Evolutionary conservation across 2,329 filamentous ascomycete species (phyloP).

Genomic region (Trichoderma arundinaceum): DNA sequence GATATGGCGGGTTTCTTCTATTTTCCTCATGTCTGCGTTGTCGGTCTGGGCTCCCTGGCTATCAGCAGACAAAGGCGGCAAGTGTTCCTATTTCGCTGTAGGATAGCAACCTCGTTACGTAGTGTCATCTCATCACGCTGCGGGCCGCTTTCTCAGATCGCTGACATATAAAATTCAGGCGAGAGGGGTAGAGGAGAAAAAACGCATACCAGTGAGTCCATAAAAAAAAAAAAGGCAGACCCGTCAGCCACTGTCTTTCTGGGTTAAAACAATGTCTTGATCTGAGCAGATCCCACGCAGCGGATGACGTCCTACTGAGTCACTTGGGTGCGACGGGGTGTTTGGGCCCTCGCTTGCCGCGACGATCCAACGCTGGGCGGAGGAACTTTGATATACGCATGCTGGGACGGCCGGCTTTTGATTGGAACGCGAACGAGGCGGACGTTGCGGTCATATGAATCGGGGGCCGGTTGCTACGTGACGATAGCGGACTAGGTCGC

Average conservation of each 20-base stretch:
- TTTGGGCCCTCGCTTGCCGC: not conserved
- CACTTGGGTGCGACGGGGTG: not conserved
- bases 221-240: not conserved
- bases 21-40: not conserved
- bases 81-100: not conserved
- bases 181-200: not conserved
- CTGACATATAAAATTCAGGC: not conserved
- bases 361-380: slow-evolving; percentile 23
- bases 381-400: not conserved
- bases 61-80: slow-evolving; percentile 14
- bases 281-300: not conserved
- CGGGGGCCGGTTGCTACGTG: not conserved
- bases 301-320: slow-evolving; percentile 15
- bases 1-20: not conserved
- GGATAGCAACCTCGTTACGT: slow-evolving; percentile 19
- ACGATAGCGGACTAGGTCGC: not conserved
- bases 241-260: not conserved
- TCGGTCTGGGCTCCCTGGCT: not conserved
- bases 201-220: not conserved
- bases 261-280: not conserved
- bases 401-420: not conserved
- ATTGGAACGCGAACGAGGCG: slow-evolving; percentile 1
- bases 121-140: slow-evolving; percentile 20
- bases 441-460: not conserved
- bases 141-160: slow-evolving; percentile 25